A percentile compares a stretch with the other conserved stretches of the same genome.
These are phyloP conservation scores for Ogataea zsoltii DNA, from an alignment of 805 yeast genomes.

Conservation along the genomic window DNA sequence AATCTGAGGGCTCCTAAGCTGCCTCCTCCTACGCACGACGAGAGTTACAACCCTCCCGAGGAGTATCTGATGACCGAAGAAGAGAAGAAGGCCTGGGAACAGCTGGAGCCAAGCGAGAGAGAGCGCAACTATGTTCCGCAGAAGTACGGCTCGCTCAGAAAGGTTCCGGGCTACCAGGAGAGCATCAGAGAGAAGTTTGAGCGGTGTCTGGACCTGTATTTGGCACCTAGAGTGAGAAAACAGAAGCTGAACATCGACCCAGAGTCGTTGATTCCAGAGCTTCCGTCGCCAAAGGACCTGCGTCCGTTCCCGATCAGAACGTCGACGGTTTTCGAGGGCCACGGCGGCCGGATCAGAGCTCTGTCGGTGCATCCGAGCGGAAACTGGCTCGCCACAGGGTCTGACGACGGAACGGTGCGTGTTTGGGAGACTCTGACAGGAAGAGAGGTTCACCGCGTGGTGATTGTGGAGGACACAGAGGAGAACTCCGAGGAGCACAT, in stretches of 20 bases:
- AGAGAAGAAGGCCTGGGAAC: slow-evolving; percentile 72
- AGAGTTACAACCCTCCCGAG: slow-evolving; percentile 95
- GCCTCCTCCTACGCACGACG: slow-evolving; percentile 96
- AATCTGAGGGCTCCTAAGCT: slow-evolving; percentile 91
- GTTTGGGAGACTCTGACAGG: slow-evolving; percentile 98
- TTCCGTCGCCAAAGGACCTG: slow-evolving; percentile 94
- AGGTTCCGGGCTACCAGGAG: slow-evolving; percentile 91
- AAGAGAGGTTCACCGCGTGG: slow-evolving; percentile 78
- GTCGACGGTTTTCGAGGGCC: slow-evolving; percentile 84
- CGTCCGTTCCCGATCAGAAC: slow-evolving; percentile 95
- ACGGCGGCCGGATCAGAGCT: slow-evolving; percentile 77
- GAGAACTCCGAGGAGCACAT: slow-evolving; percentile 73
- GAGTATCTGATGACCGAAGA: slow-evolving; percentile 84
- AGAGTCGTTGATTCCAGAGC: slow-evolving; percentile 90
- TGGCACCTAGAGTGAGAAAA: slow-evolving; percentile 94
- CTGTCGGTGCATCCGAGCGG: slow-evolving; percentile 87
- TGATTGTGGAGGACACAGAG: slow-evolving; percentile 38
- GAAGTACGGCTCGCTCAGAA: slow-evolving; percentile 77
- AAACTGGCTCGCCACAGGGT: slow-evolving; percentile 94
- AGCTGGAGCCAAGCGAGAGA: slow-evolving; percentile 71
- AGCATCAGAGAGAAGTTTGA: slow-evolving; percentile 88
- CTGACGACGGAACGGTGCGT: slow-evolving; percentile 93
- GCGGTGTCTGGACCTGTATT: slow-evolving; percentile 86
- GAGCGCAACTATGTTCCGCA: slow-evolving; percentile 79
- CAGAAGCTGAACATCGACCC: slow-evolving; percentile 93